These are phyloP conservation scores for Penicillium aurantiogriseum DNA, from an alignment of 2,329 filamentous ascomycete genomes.

Conservation along the genomic window DNA sequence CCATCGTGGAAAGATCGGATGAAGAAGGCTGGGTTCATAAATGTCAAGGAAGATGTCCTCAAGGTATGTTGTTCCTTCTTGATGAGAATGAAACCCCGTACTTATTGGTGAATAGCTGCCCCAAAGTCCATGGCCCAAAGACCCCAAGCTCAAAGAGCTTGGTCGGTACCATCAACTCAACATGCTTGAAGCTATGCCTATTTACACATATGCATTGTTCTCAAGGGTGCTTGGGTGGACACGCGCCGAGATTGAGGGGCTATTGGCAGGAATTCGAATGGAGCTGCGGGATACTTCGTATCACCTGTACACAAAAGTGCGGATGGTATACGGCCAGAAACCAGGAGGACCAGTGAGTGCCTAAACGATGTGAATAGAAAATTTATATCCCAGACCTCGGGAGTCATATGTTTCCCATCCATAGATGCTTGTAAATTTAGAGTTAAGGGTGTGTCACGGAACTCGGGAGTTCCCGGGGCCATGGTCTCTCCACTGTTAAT, in stretches of 20 bases:
- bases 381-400: not conserved
- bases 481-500: not conserved
- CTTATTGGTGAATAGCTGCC: conserved; percentile 42
- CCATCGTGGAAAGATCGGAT: conserved; percentile 44
- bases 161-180: conserved; percentile 43
- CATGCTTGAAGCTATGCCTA: conserved; percentile 37
- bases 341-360: conserved; percentile 5
- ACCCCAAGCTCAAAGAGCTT: conserved; percentile 53
- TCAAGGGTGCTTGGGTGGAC: conserved; percentile 42
- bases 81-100: not conserved
- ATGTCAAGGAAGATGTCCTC: conserved; percentile 51
- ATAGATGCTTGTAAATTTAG: not conserved
- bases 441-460: not conserved
- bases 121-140: conserved; percentile 53
- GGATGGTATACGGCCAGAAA: conserved; percentile 34
- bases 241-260: conserved; percentile 38
- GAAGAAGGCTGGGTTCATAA: conserved; percentile 53
- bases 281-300: conserved; percentile 38
- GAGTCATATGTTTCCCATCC: not conserved
- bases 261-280: conserved; percentile 39
- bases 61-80: conserved; percentile 30
- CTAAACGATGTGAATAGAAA: not conserved
- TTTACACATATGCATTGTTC: conserved; percentile 40
- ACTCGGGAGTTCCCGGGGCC: not conserved
- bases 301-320: conserved; percentile 38